Percentiles rank a stretch among this genome's conserved stretches.
phyloP scores from a whole-genome alignment of 345 rosid genomes.

The Rhizophora mangle region DNA sequence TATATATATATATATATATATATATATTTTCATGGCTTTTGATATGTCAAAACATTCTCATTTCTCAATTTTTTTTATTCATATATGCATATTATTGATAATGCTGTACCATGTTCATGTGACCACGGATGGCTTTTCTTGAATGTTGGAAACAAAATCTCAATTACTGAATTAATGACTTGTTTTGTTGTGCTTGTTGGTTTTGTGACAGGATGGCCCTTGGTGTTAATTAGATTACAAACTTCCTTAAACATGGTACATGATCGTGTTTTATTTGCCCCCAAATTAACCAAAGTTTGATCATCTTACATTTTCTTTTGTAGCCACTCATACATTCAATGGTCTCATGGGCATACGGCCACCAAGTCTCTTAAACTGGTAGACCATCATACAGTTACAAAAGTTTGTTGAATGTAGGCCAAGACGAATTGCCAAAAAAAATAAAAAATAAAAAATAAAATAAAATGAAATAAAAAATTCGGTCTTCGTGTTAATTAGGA shows the following conservation, averaged over 20 bases:
- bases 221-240: neutral
- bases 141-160: too few relatives aligned
- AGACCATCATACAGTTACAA: neutral
- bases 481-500: neutral
- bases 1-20: too few relatives aligned
- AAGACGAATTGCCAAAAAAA: neutral
- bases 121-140: too few relatives aligned
- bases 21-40: too few relatives aligned
- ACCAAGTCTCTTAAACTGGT: neutral
- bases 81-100: too few relatives aligned
- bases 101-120: too few relatives aligned
- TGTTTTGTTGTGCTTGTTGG: neutral
- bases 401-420: constrained; percentile 1
- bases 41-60: too few relatives aligned
- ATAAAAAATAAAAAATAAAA: too few relatives aligned
- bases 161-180: neutral
- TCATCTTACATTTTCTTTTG: neutral
- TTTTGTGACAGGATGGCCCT: neutral
- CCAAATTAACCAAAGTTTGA: neutral
- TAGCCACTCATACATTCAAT: neutral
- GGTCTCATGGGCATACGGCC: neutral
- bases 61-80: too few relatives aligned
- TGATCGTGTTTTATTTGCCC: neutral
- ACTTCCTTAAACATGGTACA: constrained; percentile 2
- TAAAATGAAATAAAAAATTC: neutral